These are phyloP conservation scores for Xylaria sp. DNA, from an alignment of 2,329 filamentous ascomycete genomes.

Conservation along the genomic window DNA sequence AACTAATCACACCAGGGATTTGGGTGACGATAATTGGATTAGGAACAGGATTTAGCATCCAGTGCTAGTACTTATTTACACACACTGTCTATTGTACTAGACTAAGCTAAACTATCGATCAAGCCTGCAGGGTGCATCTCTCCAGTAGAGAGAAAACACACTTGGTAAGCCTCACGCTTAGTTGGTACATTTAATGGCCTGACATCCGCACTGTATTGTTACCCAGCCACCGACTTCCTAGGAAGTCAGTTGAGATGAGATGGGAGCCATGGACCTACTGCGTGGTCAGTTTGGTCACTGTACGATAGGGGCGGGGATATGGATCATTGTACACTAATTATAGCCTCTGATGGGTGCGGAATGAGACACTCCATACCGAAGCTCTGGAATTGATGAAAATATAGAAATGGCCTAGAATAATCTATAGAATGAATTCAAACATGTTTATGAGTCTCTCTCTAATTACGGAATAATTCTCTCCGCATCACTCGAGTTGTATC, in stretches of 20 bases:
- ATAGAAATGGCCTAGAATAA: neutral
- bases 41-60: slow-evolving; percentile 1
- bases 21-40: neutral
- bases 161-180: neutral
- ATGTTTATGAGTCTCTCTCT: neutral
- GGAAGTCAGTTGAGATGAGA: too few species aligned
- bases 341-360: neutral
- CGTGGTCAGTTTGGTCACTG: too few species aligned
- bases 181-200: neutral
- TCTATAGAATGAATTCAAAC: neutral
- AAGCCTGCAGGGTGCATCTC: neutral
- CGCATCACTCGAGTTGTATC: neutral
- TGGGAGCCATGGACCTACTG: too few species aligned
- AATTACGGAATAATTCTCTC: neutral
- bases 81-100: neutral
- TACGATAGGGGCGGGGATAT: too few species aligned
- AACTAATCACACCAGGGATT: neutral
- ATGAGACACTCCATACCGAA: neutral
- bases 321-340: too few species aligned
- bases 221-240: neutral
- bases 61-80: neutral
- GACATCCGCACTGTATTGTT: neutral
- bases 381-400: neutral
- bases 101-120: neutral
- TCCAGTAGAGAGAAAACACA: neutral